Evolutionary conservation across 257 asterid genomes (phyloP), one percentile per base, ranked within the genome.

Genomic region (Apocynum venetum): DNA sequence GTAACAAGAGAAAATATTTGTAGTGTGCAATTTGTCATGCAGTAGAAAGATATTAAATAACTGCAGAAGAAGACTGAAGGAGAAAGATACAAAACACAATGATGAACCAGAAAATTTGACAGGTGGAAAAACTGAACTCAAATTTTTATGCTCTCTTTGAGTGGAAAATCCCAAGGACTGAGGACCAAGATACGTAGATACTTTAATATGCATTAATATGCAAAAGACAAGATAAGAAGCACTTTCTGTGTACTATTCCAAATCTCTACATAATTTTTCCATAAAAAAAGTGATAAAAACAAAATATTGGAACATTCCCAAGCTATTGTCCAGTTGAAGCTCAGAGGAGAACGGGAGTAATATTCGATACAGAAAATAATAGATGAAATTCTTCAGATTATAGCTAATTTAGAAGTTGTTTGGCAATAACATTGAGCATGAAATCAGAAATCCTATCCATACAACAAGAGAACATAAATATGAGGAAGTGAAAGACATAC

Each of bases 401-500:
- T 38, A 14, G 38, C 53, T 11, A 67, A 77, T 1, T 40, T 49
- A 51, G 9, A 60, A 65, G 70, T 12, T 52, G 35, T n/a, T 11
- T 11, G 48, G 47, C 8, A 46, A 8, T 5, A 41, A 67, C 38
- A 73, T 10, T 66, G 55, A 60, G 69, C 20, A 41, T 59, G 35
- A 65, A 65, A 38, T 35, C 48, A 47, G 48, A 61, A 46, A 48
- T 71, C 53, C 65, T 79, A 14, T 19, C 9, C 35, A 63, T 10
- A 35, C 46, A 78, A 60, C 17, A 20, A 49, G 81, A 73, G 52
- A 72, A 72, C 65, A 12, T 72, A 51, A 35, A 56, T 40, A 74
- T 71, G 60, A 65, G 35, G 53, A 53, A 73, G 77, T 70, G 44
- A 70, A 74, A 68, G 53, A 67, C 91, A 35, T 93, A 95, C 99